A percentile compares a stretch with the other conserved stretches of the same genome.
Evolutionary conservation across 2,329 filamentous ascomycete genomes (phyloP).

Genomic region (Diaporthe vaccinii): DNA sequence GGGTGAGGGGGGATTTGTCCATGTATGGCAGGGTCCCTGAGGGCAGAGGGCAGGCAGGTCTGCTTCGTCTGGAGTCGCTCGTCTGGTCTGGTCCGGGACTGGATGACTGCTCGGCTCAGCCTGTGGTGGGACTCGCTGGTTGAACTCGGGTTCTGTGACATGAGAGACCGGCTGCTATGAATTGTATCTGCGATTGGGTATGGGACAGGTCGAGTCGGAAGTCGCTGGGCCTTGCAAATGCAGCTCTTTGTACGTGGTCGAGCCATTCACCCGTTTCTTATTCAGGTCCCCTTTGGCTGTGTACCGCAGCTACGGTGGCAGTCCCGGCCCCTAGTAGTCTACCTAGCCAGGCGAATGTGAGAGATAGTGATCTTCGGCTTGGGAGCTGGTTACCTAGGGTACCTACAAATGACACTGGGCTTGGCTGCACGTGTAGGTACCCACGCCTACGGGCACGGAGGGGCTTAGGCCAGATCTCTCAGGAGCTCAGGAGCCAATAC

Average conservation of each 20-base stretch:
- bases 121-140: not conserved
- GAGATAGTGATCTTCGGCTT: conserved; percentile 23
- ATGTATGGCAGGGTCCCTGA: conserved; percentile 58
- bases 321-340: not conserved
- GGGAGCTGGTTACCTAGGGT: not conserved
- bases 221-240: not conserved
- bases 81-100: not conserved
- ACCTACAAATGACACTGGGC: not conserved
- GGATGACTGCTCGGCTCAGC: conserved; percentile 2
- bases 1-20: conserved; percentile 93
- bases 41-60: not conserved
- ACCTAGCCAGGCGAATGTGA: not conserved
- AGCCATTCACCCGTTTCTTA: not conserved
- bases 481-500: not conserved
- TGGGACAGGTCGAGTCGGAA: not conserved
- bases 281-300: conserved; percentile 31
- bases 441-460: not conserved
- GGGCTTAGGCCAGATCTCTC: not conserved
- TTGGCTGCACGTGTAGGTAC: not conserved
- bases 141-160: not conserved
- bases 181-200: not conserved
- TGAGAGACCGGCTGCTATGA: not conserved
- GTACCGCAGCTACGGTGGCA: not conserved
- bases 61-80: conserved; percentile 4
- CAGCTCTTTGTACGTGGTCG: conserved; percentile 22